Evolutionary conservation across 306 rosid species (phyloP).

Genomic region (Astragalus glycyphyllos): DNA sequence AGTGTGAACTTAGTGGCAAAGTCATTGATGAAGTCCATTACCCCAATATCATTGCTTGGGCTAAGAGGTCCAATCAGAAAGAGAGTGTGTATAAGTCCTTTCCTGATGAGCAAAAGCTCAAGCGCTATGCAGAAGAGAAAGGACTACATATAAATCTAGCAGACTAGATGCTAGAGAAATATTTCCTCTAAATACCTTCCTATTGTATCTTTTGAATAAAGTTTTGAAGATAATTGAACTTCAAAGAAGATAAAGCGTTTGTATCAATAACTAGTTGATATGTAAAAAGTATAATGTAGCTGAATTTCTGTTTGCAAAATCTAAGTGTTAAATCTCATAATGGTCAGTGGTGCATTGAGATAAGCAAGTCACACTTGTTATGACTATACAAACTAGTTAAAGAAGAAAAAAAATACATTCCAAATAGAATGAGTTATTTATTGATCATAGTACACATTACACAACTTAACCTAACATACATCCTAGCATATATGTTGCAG

Average conservation of each 20-base stretch:
- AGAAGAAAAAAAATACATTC: not conserved
- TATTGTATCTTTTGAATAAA: too few relatives aligned
- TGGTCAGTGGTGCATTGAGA: too few relatives aligned
- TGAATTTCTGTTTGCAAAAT: too few relatives aligned
- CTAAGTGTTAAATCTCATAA: too few relatives aligned
- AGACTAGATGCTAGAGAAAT: not conserved
- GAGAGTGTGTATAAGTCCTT: conserved; percentile 48
- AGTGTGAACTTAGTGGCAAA: conserved; percentile 5
- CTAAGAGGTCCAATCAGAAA: conserved; percentile 45
- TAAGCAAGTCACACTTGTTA: too few relatives aligned
- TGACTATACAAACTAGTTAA: too few relatives aligned
- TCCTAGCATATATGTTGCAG: not conserved
- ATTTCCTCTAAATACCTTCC: too few relatives aligned
- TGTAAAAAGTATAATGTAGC: too few relatives aligned
- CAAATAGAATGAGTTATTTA: conserved; percentile 2
- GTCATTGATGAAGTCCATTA: conserved; percentile 40
- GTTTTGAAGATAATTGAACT: too few relatives aligned
- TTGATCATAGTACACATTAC: conserved; percentile 1
- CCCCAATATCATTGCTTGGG: conserved; percentile 55
- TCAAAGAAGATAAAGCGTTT: too few relatives aligned
- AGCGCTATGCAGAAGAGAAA: conserved; percentile 2
- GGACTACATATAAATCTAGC: not conserved
- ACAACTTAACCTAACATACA: not conserved
- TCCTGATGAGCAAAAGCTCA: conserved; percentile 43
- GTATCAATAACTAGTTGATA: too few relatives aligned